Evolutionary conservation across 495 filamentous ascomycete species (phyloP).

Genomic region (Aspergillus heteromorphus): DNA sequence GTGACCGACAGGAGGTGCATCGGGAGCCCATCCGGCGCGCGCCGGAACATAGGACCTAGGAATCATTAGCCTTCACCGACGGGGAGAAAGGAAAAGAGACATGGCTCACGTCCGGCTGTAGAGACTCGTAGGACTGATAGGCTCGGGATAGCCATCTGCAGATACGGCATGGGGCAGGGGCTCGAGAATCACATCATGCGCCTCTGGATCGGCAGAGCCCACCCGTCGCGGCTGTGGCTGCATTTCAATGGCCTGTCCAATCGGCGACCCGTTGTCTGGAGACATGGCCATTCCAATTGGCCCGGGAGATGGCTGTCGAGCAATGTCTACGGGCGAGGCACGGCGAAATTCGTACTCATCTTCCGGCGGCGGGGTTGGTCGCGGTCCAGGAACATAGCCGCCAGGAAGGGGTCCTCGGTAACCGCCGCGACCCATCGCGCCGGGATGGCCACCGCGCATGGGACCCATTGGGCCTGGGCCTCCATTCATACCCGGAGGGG

Average conservation of each 20-base stretch:
- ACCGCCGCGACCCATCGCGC: conserved; percentile 40
- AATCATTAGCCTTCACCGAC: conserved; percentile 22
- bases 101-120: conserved; percentile 70
- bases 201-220: conserved; percentile 31
- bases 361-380: conserved; percentile 22
- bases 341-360: conserved; percentile 28
- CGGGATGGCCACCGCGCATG: conserved; percentile 27
- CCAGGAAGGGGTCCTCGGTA: conserved; percentile 49
- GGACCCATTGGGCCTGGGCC: conserved; percentile 34
- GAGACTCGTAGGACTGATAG: conserved; percentile 54
- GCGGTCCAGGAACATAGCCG: conserved; percentile 34
- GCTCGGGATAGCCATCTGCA: conserved; percentile 21
- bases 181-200: conserved; percentile 60
- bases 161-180: conserved; percentile 51
- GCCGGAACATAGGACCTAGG: conserved; percentile 59
- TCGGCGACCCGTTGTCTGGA: conserved; percentile 33
- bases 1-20: conserved; percentile 18
- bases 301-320: conserved; percentile 49
- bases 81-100: conserved; percentile 3
- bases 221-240: conserved; percentile 41
- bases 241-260: conserved; percentile 84
- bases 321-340: conserved; percentile 21
- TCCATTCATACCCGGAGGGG: conserved; percentile 25
- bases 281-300: conserved; percentile 52
- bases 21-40: conserved; percentile 41